Conservation (phyloP, 495 filamentous ascomycete species). For the Penicillium flavigenum region DNA sequence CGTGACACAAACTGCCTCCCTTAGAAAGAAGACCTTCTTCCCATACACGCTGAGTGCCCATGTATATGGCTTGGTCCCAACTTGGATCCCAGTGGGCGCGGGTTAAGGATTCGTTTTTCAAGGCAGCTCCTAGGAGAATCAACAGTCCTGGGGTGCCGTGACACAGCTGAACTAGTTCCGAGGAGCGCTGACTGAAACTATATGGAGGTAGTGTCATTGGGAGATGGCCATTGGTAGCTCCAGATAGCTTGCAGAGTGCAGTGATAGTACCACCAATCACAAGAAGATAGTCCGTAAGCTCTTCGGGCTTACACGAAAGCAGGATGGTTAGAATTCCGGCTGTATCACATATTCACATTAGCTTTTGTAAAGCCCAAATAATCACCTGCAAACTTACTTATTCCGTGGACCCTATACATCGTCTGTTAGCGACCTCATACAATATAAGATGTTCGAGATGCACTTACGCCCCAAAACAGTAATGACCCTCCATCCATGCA, state of each 20-base stretch:
- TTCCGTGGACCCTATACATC: conserved; percentile 32
- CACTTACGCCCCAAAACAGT: conserved; percentile 44
- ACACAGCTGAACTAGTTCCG: conserved; percentile 47
- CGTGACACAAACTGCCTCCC: conserved; percentile 49
- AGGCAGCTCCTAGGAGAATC: conserved; percentile 36
- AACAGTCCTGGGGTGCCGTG: conserved; percentile 47
- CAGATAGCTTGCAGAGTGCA: conserved; percentile 37
- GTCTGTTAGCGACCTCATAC: conserved; percentile 3
- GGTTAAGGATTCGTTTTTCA: conserved; percentile 29
- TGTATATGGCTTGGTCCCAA: conserved; percentile 41
- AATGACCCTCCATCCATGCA: conserved; percentile 44
- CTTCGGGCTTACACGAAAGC: conserved; percentile 34
- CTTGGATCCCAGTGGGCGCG: conserved; percentile 37
- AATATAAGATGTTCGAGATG: background rate
- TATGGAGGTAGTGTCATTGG: conserved; percentile 36
- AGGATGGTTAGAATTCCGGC: conserved; percentile 47
- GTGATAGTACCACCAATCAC: conserved; percentile 42
- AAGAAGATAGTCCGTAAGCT: conserved; percentile 33
- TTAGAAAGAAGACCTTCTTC: conserved; percentile 50
- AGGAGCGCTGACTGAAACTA: conserved; percentile 20
- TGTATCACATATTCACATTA: conserved; percentile 6
- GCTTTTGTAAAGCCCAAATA: background rate
- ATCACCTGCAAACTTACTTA: conserved; percentile 26
- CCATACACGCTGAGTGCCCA: conserved; percentile 45
- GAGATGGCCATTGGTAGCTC: conserved; percentile 42